Conservation (phyloP, 257 asterid species). For the Avicennia marina region DNA sequence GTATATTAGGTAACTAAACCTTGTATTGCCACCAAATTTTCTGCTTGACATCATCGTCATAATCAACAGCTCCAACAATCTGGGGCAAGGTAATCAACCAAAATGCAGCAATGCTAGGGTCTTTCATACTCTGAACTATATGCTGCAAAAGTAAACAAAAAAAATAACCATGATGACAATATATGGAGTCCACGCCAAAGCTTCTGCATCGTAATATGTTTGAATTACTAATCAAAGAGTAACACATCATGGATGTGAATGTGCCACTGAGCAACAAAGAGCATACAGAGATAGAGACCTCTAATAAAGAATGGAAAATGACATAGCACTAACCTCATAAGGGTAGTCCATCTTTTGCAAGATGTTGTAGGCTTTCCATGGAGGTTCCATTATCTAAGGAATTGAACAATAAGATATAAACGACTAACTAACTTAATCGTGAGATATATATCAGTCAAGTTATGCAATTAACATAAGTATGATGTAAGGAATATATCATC, state of each 20-base stretch:
- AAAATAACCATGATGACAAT: slow-evolving; percentile 2
- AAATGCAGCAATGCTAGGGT: slow-evolving; percentile 96
- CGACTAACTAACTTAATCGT: slow-evolving; percentile 4
- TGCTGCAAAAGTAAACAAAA: slow-evolving; percentile 60
- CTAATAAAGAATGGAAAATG: slow-evolving; percentile 12
- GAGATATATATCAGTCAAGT: slow-evolving; percentile 12
- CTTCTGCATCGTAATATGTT: slow-evolving; percentile 9
- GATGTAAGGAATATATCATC: no score
- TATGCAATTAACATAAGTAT: no score
- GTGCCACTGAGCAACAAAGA: neutral
- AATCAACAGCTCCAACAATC: slow-evolving; percentile 81
- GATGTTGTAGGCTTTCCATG: slow-evolving; percentile 85
- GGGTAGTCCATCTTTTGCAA: slow-evolving; percentile 96
- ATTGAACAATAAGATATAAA: slow-evolving; percentile 10
- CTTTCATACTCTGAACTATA: slow-evolving; percentile 86
- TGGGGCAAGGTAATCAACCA: slow-evolving; percentile 96
- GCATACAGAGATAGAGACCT: neutral
- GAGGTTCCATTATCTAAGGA: slow-evolving; percentile 96
- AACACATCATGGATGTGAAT: neutral
- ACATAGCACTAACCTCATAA: slow-evolving; percentile 66
- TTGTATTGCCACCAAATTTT: slow-evolving; percentile 96
- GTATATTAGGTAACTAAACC: slow-evolving; percentile 41
- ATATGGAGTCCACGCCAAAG: slow-evolving; percentile 5
- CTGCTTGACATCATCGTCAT: slow-evolving; percentile 88
- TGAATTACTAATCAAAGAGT: neutral